phyloP scores from a whole-genome alignment of 1,139 yeast species.

The Scheffersomyces parashehatae region DNA sequence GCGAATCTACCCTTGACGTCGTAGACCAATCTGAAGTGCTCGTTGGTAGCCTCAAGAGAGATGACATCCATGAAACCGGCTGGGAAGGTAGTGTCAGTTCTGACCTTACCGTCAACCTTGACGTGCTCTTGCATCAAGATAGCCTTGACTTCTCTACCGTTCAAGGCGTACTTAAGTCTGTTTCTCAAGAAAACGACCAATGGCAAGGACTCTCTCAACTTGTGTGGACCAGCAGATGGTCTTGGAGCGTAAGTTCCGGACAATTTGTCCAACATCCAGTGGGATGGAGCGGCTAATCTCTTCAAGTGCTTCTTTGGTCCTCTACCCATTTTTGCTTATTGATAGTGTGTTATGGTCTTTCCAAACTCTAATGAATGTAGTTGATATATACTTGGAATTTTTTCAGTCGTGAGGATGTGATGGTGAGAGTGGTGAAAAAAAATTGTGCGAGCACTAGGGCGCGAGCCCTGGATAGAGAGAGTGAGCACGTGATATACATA shows the following conservation, averaged over 20 bases:
- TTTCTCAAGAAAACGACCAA: conserved; percentile 97
- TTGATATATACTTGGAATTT: not conserved
- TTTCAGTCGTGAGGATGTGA: not conserved
- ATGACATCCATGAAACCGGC: conserved; percentile 99
- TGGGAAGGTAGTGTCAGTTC: conserved; percentile 98
- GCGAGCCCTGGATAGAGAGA: not conserved
- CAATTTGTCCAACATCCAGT: conserved; percentile 99
- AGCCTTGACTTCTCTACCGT: conserved; percentile 99
- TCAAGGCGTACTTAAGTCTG: conserved; percentile 99
- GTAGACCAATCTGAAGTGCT: conserved; percentile 97
- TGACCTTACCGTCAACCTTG: conserved; percentile 98
- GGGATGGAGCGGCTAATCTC: conserved; percentile 99
- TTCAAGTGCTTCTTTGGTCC: conserved; percentile 78
- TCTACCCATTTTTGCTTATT: conserved; percentile 22
- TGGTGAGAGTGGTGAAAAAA: not conserved
- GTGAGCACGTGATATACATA: not conserved
- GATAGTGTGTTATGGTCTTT: conserved; percentile 3
- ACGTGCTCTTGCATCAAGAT: conserved; percentile 99
- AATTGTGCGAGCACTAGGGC: conserved; percentile 1
- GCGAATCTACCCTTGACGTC: conserved; percentile 99
- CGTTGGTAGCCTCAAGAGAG: conserved; percentile 95
- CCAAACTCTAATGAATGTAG: not conserved
- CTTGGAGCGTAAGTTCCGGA: conserved; percentile 99
- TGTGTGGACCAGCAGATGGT: conserved; percentile 99
- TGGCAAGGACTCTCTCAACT: conserved; percentile 98